Base-by-base conservation (phyloP, 2,329 filamentous ascomycete genomes). In the Rutstroemia sp. region DNA sequence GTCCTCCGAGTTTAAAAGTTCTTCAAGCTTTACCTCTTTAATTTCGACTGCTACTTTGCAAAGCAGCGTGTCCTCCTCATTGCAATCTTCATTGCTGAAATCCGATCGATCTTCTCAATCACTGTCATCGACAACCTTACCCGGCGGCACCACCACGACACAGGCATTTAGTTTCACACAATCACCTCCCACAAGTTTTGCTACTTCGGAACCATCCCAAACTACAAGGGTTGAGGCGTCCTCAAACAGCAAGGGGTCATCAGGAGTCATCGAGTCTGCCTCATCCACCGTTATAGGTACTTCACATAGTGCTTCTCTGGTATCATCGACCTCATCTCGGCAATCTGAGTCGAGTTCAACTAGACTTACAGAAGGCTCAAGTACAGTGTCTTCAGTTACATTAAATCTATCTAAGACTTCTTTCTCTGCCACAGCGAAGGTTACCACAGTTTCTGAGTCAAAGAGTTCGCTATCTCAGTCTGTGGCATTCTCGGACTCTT, bases 161-260 rank as follows among this genome's bases (percentile, higher is more conserved):
- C 37, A 42, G 41, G 52, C 52, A n/a, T 54, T 49, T 16, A 54
- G 27, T 27, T 16, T 54, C 10, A 54, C 45, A n/a, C 23, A 16
- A 39, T 12, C 51, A 18, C 19, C 18, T 9, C 7, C 21, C 23
- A 16, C 23, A 25, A 30, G 23, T 23, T 47, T 21, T 16, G 44
- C 21, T 14, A 25, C 44, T 8, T 27, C 44, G 16, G 16, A 16
- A 8, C 14, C 12, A 42, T 38, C 45, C 4, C 45, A 19, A n/a
- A 10, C 52, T 21, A 49, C 23, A 42, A 21, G 18, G 16, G 7
- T 25, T n/a, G 34, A 41, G 25, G 23, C 8, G 5, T 54, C 45
- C 14, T 49, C 52, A 42, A 37, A 42, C 8, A 49, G 8, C 16
- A 42, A 27, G n/a, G 37, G 7, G 18, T 42, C 23, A 30, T 16